These are phyloP conservation scores for Platanthera zijinensis DNA, from an alignment of 106 monocot genomes.

Conservation along the genomic window DNA sequence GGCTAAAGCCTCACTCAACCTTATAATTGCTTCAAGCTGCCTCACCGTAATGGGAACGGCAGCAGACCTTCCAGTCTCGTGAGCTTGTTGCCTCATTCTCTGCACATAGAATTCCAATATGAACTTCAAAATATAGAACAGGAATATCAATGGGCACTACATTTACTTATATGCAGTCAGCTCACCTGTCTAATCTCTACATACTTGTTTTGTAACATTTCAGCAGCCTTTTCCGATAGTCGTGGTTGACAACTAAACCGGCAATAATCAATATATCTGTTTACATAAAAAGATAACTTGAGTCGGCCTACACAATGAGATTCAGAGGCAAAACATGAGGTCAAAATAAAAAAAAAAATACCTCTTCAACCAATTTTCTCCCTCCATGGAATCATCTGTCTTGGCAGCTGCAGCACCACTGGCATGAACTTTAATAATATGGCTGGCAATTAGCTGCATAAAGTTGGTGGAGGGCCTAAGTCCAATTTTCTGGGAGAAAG, in stretches of 20 bases:
- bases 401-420: slow-evolving; percentile 71
- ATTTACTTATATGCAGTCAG: not conserved
- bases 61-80: slow-evolving; percentile 79
- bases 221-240: slow-evolving; percentile 86
- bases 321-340: not conserved
- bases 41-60: slow-evolving; percentile 95
- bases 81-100: slow-evolving; percentile 94
- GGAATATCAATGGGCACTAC: not conserved
- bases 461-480: not conserved
- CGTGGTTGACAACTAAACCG: slow-evolving; percentile 61
- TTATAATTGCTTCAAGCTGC: slow-evolving; percentile 98
- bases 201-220: slow-evolving; percentile 85
- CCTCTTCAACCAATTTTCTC: slow-evolving; percentile 97
- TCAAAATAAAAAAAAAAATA: slow-evolving; percentile 8
- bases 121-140: too few species aligned
- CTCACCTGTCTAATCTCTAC: slow-evolving; percentile 95
- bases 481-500: not conserved
- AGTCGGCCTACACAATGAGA: not conserved
- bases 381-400: slow-evolving; percentile 46
- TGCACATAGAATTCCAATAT: slow-evolving; percentile 18
- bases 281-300: not conserved
- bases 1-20: slow-evolving; percentile 90
- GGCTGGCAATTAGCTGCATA: slow-evolving; percentile 76
- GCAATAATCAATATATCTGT: slow-evolving; percentile 91
- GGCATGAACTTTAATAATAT: slow-evolving; percentile 97